Evolutionary conservation across 306 rosid genomes (phyloP).

Genomic region (Nissolia schottii): DNA sequence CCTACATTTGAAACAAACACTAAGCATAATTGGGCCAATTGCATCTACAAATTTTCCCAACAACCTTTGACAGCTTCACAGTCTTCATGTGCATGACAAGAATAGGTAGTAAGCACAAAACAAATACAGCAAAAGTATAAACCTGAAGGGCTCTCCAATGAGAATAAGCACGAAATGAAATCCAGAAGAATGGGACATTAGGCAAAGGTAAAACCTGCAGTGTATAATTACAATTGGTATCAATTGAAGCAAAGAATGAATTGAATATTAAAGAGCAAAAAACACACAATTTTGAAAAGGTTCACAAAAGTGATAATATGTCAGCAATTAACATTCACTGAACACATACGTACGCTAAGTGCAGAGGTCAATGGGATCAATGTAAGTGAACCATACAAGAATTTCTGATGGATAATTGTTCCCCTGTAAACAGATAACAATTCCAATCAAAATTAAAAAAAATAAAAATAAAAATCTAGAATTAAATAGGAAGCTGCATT

Average conservation of each 20-base stretch:
- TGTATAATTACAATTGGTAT: slow-evolving; percentile 25
- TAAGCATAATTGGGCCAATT: neutral
- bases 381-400: slow-evolving; percentile 64
- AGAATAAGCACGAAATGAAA: slow-evolving; percentile 77
- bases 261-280: neutral
- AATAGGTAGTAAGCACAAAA: neutral
- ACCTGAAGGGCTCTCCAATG: slow-evolving; percentile 97
- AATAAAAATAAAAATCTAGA: slow-evolving; percentile 15
- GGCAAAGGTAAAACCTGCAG: slow-evolving; percentile 88
- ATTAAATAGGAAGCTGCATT: slow-evolving; percentile 3
- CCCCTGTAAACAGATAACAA: slow-evolving; percentile 59
- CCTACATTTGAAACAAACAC: slow-evolving; percentile 6
- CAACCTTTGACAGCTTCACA: neutral
- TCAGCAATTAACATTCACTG: neutral
- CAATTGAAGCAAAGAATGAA: neutral
- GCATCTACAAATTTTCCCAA: slow-evolving; percentile 5
- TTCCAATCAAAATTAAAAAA: slow-evolving; percentile 16
- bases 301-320: neutral
- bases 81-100: neutral
- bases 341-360: slow-evolving; percentile 65
- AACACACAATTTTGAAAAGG: neutral
- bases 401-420: slow-evolving; percentile 63
- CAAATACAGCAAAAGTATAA: neutral
- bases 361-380: slow-evolving; percentile 78
- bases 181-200: slow-evolving; percentile 85